Conservation (phyloP, 2,329 filamentous ascomycete genomes). For the Pseudophaeomoniella oleicola region DNA sequence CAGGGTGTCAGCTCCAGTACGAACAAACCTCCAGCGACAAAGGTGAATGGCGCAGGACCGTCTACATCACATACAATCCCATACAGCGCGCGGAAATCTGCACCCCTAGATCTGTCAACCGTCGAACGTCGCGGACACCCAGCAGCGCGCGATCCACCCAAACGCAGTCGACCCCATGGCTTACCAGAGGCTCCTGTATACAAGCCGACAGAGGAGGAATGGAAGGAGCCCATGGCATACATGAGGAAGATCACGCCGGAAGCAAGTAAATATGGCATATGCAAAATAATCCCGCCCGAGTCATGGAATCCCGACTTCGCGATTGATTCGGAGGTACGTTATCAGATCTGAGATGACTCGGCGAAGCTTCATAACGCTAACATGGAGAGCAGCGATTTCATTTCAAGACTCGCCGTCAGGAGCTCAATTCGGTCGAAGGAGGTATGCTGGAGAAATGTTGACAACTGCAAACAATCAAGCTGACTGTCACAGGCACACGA, state of each 20-base stretch:
- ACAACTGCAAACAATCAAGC: conserved; percentile 4
- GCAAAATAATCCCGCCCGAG: conserved; percentile 89
- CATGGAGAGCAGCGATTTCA: conserved; percentile 63
- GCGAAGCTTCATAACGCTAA: conserved; percentile 3
- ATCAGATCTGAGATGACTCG: too few relatives aligned
- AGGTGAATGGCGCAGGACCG: conserved; percentile 26
- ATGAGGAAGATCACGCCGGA: conserved; percentile 83
- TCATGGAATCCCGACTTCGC: conserved; percentile 91
- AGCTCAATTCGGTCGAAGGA: conserved; percentile 95
- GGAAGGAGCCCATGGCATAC: conserved; percentile 85
- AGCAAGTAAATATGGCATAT: conserved; percentile 75
- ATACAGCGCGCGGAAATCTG: conserved; percentile 48
- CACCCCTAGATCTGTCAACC: conserved; percentile 67
- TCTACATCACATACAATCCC: conserved; percentile 35
- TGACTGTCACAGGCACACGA: conserved; percentile 57
- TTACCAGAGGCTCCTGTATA: conserved; percentile 85
- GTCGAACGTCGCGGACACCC: conserved; percentile 84
- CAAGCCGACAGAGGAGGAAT: conserved; percentile 81
- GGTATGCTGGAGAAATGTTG: conserved; percentile 42
- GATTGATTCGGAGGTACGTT: conserved; percentile 90
- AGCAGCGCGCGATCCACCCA: conserved; percentile 59
- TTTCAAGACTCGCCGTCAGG: conserved; percentile 89
- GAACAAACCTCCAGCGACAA: conserved; percentile 15
- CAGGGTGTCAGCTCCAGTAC: conserved; percentile 5
- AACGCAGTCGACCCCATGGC: conserved; percentile 66